phyloP scores from a whole-genome alignment of 305 asterid species.

The Vinca major region DNA sequence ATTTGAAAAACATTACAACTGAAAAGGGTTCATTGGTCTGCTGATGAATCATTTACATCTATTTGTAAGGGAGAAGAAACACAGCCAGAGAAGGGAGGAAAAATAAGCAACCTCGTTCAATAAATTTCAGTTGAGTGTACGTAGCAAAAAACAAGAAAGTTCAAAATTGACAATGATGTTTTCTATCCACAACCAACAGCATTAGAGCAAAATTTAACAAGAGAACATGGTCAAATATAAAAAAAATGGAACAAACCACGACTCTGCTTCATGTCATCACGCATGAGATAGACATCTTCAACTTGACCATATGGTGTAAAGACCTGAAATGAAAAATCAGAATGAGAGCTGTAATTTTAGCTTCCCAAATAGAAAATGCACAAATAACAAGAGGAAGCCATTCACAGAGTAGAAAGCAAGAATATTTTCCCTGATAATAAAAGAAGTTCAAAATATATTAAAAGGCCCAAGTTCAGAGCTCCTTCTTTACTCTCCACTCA shows the following conservation, averaged over 20 bases:
- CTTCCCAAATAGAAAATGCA: neutral
- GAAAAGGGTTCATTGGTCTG: neutral
- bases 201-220: neutral
- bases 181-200: neutral
- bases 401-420: neutral
- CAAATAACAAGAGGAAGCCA: neutral
- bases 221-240: slow-evolving; percentile 2
- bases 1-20: neutral
- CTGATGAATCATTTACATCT: neutral
- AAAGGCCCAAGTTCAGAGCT: slow-evolving; percentile 1
- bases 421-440: neutral
- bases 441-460: neutral
- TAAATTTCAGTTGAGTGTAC: neutral
- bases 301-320: slow-evolving; percentile 83
- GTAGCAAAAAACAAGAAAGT: neutral
- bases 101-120: neutral
- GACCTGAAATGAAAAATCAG: slow-evolving; percentile 45
- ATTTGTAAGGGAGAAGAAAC: neutral
- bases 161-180: neutral
- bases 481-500: neutral
- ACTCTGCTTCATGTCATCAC: slow-evolving; percentile 95
- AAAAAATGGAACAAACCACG: slow-evolving; percentile 58
- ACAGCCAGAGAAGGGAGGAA: neutral
- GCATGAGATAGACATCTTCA: slow-evolving; percentile 98
- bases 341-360: neutral